These are phyloP conservation scores for Backusella liffmaniae DNA, from an alignment of 192 early-diverging fungal genomes.

Conservation along the genomic window DNA sequence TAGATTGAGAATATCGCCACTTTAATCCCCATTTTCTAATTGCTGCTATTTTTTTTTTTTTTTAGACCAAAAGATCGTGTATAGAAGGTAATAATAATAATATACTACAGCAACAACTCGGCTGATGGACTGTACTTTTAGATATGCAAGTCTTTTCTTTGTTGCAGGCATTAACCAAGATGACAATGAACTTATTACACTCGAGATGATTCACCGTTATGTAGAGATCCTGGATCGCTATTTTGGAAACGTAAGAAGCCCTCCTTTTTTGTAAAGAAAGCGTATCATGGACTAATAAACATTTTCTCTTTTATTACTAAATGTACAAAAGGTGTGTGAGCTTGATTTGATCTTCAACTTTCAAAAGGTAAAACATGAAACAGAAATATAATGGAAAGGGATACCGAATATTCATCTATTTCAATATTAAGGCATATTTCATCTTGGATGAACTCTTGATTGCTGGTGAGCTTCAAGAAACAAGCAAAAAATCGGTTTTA, in stretches of 20 bases:
- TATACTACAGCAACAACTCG: background rate
- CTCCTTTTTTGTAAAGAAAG: background rate
- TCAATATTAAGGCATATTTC: conserved; percentile 64
- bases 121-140: conserved; percentile 23
- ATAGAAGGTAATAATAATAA: conserved; percentile 47
- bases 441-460: conserved; percentile 86
- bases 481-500: conserved; percentile 81
- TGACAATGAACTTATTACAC: conserved; percentile 92
- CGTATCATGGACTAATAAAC: background rate
- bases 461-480: conserved; percentile 93
- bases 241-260: conserved; percentile 81
- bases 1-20: background rate
- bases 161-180: conserved; percentile 90
- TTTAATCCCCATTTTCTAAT: too few relatives aligned
- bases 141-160: conserved; percentile 97
- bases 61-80: conserved; percentile 62
- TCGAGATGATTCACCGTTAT: conserved; percentile 98
- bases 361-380: conserved; percentile 55
- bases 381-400: background rate
- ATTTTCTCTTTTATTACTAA: background rate
- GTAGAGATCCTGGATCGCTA: conserved; percentile 97
- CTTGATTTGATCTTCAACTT: conserved; percentile 99
- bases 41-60: background rate
- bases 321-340: conserved; percentile 71
- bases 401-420: background rate